These are phyloP conservation scores for Candida glucosophila DNA, from an alignment of 1,139 yeast genomes.

Conservation along the genomic window DNA sequence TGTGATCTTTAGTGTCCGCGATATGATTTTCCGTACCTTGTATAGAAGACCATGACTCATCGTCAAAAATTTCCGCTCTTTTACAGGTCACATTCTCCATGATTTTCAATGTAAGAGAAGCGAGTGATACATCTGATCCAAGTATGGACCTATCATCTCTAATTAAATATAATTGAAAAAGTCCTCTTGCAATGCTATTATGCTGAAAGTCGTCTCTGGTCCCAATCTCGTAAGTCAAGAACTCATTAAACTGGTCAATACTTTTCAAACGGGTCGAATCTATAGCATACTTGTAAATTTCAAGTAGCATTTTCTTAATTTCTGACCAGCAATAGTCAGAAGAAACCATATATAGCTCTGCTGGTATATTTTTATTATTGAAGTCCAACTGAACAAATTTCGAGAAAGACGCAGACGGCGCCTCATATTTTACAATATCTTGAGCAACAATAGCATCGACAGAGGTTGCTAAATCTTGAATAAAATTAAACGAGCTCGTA, in stretches of 20 bases:
- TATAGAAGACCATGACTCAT: conserved; percentile 16
- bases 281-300: conserved; percentile 17
- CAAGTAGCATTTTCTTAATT: conserved; percentile 26
- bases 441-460: conserved; percentile 5
- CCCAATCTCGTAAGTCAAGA: conserved; percentile 24
- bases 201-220: conserved; percentile 19
- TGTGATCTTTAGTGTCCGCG: conserved; percentile 5
- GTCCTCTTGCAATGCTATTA: conserved; percentile 50
- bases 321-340: conserved; percentile 19
- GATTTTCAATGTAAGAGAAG: conserved; percentile 10
- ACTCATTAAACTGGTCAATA: conserved; percentile 26
- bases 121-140: conserved; percentile 16
- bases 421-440: conserved; percentile 3
- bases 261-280: conserved; percentile 16
- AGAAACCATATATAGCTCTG: conserved; percentile 22
- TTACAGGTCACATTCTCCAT: conserved; percentile 20
- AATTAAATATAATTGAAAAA: conserved; percentile 51
- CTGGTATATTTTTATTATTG: conserved; percentile 54
- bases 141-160: conserved; percentile 52
- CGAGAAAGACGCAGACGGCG: conserved; percentile 26
- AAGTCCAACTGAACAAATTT: conserved; percentile 47
- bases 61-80: conserved; percentile 15
- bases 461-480: too few relatives aligned
- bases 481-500: too few relatives aligned
- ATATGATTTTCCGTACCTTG: conserved; percentile 8